Conservation (phyloP, 495 filamentous ascomycete species). For the Aspergillus olivimuriae region DNA sequence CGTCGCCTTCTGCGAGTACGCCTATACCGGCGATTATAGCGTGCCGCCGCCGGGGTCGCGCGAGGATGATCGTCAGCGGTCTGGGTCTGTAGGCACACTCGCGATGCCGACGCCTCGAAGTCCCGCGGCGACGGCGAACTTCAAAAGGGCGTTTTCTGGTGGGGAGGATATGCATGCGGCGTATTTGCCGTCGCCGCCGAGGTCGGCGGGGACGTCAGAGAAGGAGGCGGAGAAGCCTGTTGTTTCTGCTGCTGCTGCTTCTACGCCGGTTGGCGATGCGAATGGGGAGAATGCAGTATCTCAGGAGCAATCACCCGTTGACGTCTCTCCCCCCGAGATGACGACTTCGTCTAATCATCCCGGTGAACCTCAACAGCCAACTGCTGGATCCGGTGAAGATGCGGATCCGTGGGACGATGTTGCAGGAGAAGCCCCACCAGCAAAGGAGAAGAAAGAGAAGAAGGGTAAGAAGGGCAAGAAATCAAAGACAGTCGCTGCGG, state of each 20-base stretch:
- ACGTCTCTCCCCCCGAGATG: no score
- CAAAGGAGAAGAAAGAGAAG: constrained; percentile 18
- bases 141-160: no score
- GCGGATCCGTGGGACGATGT: constrained; percentile 6
- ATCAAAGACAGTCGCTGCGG: constrained; percentile 9
- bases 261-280: no score
- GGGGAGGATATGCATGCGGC: no score
- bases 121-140: no score
- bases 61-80: constrained; percentile 14
- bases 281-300: no score
- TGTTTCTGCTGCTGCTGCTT: neutral
- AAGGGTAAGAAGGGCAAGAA: constrained; percentile 25
- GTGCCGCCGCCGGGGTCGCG: constrained; percentile 28
- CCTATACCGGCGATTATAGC: constrained; percentile 43
- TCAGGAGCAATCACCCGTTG: no score
- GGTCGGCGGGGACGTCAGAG: neutral
- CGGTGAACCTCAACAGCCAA: no score
- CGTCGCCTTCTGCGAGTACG: constrained; percentile 43
- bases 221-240: constrained; percentile 4
- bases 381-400: no score
- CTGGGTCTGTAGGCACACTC: no score
- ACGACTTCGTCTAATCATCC: no score
- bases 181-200: neutral
- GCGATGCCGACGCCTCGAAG: neutral
- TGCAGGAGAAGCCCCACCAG: constrained; percentile 2